Percentiles rank a stretch among this genome's conserved stretches.
Evolutionary conservation across 1,284 basidiomycete genomes (phyloP).

Genomic region (Ganoderma resinaceum): DNA sequence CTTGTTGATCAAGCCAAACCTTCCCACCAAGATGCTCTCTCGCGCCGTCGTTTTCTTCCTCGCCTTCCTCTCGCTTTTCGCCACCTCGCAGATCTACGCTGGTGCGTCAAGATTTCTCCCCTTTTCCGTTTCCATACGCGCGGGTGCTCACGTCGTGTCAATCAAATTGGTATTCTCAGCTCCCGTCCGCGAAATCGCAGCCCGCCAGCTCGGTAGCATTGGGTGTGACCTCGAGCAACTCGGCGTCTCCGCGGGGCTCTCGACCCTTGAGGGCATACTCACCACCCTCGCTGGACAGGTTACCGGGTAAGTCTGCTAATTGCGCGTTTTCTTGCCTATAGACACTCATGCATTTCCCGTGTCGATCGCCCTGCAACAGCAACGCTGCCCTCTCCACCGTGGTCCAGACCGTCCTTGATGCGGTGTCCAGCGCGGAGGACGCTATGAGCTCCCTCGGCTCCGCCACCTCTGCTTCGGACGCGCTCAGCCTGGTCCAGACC

Average conservation of each 20-base stretch:
- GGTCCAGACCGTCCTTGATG: constrained; percentile 36
- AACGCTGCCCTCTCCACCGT: constrained; percentile 37
- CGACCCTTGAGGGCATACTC: constrained; percentile 39
- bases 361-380: constrained; percentile 25
- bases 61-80: constrained; percentile 25
- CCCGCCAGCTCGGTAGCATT: constrained; percentile 42
- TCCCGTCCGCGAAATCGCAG: constrained; percentile 18
- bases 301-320: constrained; percentile 26
- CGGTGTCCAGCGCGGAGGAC: constrained; percentile 40
- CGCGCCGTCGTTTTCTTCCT: constrained; percentile 23
- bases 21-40: constrained; percentile 12
- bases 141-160: not conserved
- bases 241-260: constrained; percentile 41
- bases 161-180: constrained; percentile 4
- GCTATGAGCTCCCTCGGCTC: constrained; percentile 44
- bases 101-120: constrained; percentile 7
- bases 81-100: constrained; percentile 23
- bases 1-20: not conserved
- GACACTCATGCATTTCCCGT: not conserved
- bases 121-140: no score
- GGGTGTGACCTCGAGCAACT: constrained; percentile 46
- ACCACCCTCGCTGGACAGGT: constrained; percentile 32
- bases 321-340: not conserved
- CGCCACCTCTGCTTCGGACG: constrained; percentile 43
- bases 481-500: constrained; percentile 42